These are phyloP conservation scores for Hordeum marinum DNA, from an alignment of 176 grass and related monocot species.

Conservation along the genomic window DNA sequence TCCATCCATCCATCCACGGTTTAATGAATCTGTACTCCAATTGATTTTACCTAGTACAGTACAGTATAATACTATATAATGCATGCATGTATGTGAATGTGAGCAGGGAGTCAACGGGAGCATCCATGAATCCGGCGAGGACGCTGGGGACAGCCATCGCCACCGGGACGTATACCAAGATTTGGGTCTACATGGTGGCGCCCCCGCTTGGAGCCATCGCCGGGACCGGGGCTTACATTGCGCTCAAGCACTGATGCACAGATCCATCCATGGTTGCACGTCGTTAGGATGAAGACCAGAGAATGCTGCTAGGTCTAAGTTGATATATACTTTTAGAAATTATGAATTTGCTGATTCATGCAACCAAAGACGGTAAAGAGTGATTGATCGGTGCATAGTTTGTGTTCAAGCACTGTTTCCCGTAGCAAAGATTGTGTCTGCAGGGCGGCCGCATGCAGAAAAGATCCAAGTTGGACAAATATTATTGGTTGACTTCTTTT, in stretches of 20 bases:
- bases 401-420: too few species aligned
- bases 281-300: not conserved
- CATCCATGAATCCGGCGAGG: conserved; percentile 60
- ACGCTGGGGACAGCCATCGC: conserved; percentile 50
- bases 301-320: not conserved
- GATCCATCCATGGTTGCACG: not conserved
- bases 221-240: conserved; percentile 35
- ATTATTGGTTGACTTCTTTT: too few species aligned
- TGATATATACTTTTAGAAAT: not conserved
- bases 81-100: not conserved
- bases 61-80: not conserved
- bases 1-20: not conserved
- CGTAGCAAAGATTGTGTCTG: not conserved
- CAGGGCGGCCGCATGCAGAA: not conserved
- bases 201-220: conserved; percentile 39
- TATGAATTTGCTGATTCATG: not conserved
- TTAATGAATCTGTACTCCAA: not conserved
- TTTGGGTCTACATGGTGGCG: conserved; percentile 52
- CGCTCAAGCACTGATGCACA: conserved; percentile 17
- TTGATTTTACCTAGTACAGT: not conserved
- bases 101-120: conserved; percentile 38
- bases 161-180: conserved; percentile 37
- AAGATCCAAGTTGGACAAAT: not conserved
- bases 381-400: too few species aligned
- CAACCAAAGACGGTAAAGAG: not conserved